These are phyloP conservation scores for Pseudogymnoascus sp. DNA, from an alignment of 2,329 filamentous ascomycete species.

Conservation along the genomic window DNA sequence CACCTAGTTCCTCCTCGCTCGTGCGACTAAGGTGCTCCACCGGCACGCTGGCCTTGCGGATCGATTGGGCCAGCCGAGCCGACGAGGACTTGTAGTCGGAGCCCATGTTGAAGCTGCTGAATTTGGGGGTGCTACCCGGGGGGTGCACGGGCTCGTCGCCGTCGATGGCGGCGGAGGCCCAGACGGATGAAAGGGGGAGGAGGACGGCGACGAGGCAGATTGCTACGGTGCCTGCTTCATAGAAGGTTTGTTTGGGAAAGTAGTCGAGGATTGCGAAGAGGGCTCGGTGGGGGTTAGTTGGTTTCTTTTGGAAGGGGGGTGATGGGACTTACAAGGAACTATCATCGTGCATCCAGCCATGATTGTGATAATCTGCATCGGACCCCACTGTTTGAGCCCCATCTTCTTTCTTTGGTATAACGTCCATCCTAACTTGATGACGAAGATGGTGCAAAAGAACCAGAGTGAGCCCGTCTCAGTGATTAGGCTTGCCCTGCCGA, in stretches of 20 bases:
- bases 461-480: constrained; percentile 51
- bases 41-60: constrained; percentile 1
- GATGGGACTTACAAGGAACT: constrained; percentile 48
- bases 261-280: constrained; percentile 56
- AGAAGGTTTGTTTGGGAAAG: constrained; percentile 35
- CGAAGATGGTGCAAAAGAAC: constrained; percentile 57
- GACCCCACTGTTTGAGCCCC: constrained; percentile 54
- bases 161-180: constrained; percentile 42
- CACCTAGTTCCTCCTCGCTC: neutral
- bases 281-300: constrained; percentile 36
- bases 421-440: constrained; percentile 53
- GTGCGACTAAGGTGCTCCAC: neutral
- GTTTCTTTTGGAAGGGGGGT: constrained; percentile 13
- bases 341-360: constrained; percentile 63
- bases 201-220: constrained; percentile 55
- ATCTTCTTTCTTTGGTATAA: constrained; percentile 49
- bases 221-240: constrained; percentile 49
- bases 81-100: neutral
- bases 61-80: neutral
- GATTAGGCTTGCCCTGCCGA: constrained; percentile 43
- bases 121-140: neutral
- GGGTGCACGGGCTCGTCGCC: constrained; percentile 15
- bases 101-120: neutral
- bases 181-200: constrained; percentile 60
- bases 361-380: constrained; percentile 61